Base-by-base conservation (phyloP, 2,329 filamentous ascomycete genomes). In the Curvularia sp. region DNA sequence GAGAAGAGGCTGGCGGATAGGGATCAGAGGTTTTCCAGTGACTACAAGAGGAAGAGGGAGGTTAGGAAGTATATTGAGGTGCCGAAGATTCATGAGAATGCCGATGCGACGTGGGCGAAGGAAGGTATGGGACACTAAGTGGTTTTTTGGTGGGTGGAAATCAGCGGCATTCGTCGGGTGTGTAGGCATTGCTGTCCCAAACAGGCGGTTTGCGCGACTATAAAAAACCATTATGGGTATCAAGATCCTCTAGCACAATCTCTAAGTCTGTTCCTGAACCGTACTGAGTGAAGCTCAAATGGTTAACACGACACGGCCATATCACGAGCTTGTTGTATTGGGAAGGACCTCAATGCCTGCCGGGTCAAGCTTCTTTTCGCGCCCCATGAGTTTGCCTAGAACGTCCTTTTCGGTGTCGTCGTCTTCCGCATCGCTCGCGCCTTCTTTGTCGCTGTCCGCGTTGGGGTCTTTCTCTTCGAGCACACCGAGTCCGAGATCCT, bases 1-100 rank as follows among this genome's bases (percentile, higher is more conserved):
- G 77, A 81, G 43, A 75, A 76, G 66, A 55, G 80, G 57, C 70
- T 86, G 18, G 77, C 74, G 42, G 84, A 83, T 28, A 77, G 86
- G 60, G 84, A 89, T 75, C 56, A 73, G 71, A 81, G 82, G 64
- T 86, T 85, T 74, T 82, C 81, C 0, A 79, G 83, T 28, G 80
- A 85, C 72, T 79, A 77, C 56, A 75, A 68, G 72, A 74, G 76
- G 57, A 89, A 88, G 79, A 80, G 75, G 65, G 79, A 84, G 73
- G 77, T 79, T 55, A 82, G 87, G 69, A 77, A 78, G 68, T 78
- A 80, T 49, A 87, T 89, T 68, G 63, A 78, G 65, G 77, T 78
- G 66, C 82, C 81, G n/a, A 63, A 79, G 55, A 70, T 84, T 12
- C 78, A 83, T 71, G 67, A 65, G 43, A 77, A 82, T 75, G 81